Conservation (phyloP, 2,329 filamentous ascomycete species). For the Nemania sp. region DNA sequence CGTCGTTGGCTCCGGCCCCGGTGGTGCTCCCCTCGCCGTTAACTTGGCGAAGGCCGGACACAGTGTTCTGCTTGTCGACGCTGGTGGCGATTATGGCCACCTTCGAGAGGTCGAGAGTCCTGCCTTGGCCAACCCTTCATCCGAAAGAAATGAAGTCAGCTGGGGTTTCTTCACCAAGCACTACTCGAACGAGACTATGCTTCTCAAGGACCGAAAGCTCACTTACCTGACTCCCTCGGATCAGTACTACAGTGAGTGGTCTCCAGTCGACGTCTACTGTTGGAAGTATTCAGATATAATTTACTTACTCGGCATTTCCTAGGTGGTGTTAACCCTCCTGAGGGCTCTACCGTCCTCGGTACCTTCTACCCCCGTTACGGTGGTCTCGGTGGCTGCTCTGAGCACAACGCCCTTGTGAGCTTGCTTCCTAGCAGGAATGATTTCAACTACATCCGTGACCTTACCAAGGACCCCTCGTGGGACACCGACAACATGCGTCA, state of each 20-base stretch:
- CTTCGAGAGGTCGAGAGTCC: constrained; percentile 65
- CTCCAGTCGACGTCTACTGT: neutral
- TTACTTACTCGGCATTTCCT: constrained; percentile 13
- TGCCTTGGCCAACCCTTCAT: constrained; percentile 63
- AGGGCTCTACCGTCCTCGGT: constrained; percentile 63
- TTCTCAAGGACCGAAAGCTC: constrained; percentile 68
- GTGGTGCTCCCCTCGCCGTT: constrained; percentile 69
- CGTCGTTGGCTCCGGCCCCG: constrained; percentile 71
- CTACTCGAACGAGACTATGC: constrained; percentile 65
- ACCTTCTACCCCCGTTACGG: constrained; percentile 70
- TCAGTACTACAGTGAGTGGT: constrained; percentile 57
- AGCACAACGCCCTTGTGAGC: constrained; percentile 46
- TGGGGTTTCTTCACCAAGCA: constrained; percentile 75
- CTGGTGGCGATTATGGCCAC: constrained; percentile 67
- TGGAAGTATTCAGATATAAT: neutral
- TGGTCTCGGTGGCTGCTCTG: constrained; percentile 55
- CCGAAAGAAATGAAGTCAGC: constrained; percentile 65
- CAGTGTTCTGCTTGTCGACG: constrained; percentile 69
- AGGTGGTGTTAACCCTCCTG: constrained; percentile 63
- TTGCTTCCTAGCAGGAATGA: constrained; percentile 60
- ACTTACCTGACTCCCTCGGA: constrained; percentile 65
- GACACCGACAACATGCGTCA: constrained; percentile 43
- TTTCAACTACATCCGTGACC: constrained; percentile 56
- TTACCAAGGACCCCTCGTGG: constrained; percentile 48
- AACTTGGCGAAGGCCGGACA: constrained; percentile 70